Conservation (phyloP, 345 rosid genomes). For the Euphorbia pulcherrima region DNA sequence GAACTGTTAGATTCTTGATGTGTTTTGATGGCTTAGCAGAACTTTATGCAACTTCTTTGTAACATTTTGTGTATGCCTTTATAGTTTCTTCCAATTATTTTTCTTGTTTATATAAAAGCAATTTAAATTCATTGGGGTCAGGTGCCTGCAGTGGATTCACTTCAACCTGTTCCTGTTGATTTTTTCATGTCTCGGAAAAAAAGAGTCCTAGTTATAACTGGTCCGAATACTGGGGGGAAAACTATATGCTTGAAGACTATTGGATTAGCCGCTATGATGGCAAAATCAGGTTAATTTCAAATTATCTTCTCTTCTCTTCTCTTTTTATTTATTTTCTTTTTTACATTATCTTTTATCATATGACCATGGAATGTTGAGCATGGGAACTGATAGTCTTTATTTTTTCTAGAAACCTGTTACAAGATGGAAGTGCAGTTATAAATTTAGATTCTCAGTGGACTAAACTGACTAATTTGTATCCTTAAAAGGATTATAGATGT, state of each 20-base stretch:
- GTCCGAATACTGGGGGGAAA: conserved; percentile 98
- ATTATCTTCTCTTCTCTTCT: background rate
- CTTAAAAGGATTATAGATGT: background rate
- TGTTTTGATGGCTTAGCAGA: conserved; percentile 4
- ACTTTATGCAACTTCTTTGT: background rate
- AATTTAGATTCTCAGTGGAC: background rate
- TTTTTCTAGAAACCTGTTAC: conserved; percentile 4
- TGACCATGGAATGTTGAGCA: background rate
- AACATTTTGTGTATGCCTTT: background rate
- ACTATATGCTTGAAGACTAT: conserved; percentile 86
- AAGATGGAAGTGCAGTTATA: background rate
- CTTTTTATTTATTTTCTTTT: conserved; percentile 7
- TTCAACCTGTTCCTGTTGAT: conserved; percentile 73
- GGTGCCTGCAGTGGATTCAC: conserved; percentile 49
- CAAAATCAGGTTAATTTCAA: conserved; percentile 62
- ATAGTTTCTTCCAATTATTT: no score
- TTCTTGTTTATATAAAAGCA: background rate
- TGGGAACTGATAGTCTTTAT: background rate
- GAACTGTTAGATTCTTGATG: conserved; percentile 28
- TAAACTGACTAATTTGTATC: background rate
- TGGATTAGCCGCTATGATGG: conserved; percentile 96
- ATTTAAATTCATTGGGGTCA: conserved; percentile 23
- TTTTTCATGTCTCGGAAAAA: conserved; percentile 58
- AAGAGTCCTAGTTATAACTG: conserved; percentile 77
- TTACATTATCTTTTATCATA: background rate